Evolutionary conservation across 176 grass and related monocot genomes (phyloP).

Genomic region (Ensete ventricosum): DNA sequence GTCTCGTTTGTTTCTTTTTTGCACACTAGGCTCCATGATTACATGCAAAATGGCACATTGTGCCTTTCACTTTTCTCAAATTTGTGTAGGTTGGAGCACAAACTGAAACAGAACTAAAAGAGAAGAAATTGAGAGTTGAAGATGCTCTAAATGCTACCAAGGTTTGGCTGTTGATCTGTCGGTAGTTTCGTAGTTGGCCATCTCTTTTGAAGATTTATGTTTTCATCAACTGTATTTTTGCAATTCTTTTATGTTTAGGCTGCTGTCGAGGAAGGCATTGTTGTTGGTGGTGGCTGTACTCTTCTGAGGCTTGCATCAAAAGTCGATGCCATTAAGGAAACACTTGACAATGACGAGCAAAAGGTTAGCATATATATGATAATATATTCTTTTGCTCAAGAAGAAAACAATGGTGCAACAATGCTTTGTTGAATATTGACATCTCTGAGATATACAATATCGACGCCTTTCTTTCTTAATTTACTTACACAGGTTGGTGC

Average conservation of each 20-base stretch:
- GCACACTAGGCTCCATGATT: background rate
- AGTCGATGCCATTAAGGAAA: constrained; percentile 91
- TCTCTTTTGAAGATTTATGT: constrained; percentile 32
- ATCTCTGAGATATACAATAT: too few relatives aligned
- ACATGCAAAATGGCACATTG: background rate
- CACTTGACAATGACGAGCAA: constrained; percentile 89
- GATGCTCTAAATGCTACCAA: constrained; percentile 98
- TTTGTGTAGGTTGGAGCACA: constrained; percentile 75
- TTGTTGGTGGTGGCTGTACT: constrained; percentile 93
- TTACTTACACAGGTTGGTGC: constrained; percentile 59
- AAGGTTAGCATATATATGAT: constrained; percentile 37
- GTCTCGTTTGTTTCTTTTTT: background rate
- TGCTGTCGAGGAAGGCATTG: constrained; percentile 97
- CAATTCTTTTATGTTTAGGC: constrained; percentile 38
- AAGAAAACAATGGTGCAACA: too few relatives aligned
- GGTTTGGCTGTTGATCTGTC: constrained; percentile 23
- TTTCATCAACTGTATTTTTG: background rate
- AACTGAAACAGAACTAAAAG: constrained; percentile 91
- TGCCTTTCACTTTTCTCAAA: constrained; percentile 6
- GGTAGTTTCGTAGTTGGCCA: background rate
- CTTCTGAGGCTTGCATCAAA: constrained; percentile 78
- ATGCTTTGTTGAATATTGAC: too few relatives aligned
- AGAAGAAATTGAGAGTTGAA: constrained; percentile 98
- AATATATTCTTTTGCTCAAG: background rate
- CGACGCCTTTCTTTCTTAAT: background rate